These are phyloP conservation scores for Perkinsus olseni DNA, from an alignment of 169 alveolate species.

Conservation along the genomic window DNA sequence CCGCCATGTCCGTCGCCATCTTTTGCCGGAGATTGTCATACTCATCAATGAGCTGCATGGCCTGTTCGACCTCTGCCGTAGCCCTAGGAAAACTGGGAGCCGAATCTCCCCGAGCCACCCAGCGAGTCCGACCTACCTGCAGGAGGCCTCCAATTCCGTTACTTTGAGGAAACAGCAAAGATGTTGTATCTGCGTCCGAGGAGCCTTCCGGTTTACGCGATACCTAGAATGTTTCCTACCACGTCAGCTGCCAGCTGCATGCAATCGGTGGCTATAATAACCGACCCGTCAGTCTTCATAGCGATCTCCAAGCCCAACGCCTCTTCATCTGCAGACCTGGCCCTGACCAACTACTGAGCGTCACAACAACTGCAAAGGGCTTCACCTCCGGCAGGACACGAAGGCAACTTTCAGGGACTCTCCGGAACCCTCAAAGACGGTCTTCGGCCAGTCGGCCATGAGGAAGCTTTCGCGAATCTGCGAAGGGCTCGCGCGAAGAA, in stretches of 20 bases:
- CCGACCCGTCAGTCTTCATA: no score
- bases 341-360: no score
- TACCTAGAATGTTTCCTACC: no score
- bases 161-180: not conserved
- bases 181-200: not conserved
- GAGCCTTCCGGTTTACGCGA: not conserved
- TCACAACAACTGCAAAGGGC: not conserved
- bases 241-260: no score
- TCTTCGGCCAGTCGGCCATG: not conserved
- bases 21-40: not conserved
- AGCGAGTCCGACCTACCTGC: not conserved
- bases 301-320: no score
- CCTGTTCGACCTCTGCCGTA: not conserved
- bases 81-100: not conserved
- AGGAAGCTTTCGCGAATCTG: not conserved
- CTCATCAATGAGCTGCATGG: not conserved
- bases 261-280: no score
- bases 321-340: no score
- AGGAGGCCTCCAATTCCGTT: not conserved
- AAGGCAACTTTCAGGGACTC: not conserved
- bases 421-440: not conserved
- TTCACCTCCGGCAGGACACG: not conserved
- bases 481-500: not conserved
- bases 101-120: not conserved
- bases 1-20: not conserved